Conservation (phyloP, 768 basidiomycete genomes). For the Tricholoma bakamatsutake region DNA sequence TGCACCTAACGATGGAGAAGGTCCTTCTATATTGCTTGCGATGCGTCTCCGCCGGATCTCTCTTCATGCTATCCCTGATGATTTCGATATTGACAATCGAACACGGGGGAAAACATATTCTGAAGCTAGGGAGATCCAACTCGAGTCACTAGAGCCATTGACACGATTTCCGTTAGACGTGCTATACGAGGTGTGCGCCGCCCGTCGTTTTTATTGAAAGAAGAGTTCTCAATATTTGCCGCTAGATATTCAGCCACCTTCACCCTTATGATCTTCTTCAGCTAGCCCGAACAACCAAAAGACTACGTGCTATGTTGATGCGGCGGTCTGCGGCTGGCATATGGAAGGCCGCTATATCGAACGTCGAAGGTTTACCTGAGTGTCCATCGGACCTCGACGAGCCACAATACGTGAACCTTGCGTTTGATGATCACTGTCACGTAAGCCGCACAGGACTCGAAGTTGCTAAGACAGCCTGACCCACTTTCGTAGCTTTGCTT, state of each 20-base stretch:
- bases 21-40: background rate
- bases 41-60: background rate
- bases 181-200: background rate
- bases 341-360: conserved; percentile 12
- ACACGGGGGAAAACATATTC: background rate
- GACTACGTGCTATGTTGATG: conserved; percentile 27
- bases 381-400: conserved; percentile 41
- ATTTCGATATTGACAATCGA: background rate
- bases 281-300: conserved; percentile 30
- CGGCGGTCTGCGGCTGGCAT: conserved; percentile 20
- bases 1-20: background rate
- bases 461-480: background rate
- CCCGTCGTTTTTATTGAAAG: background rate
- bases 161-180: background rate
- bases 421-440: conserved; percentile 39
- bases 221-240: background rate
- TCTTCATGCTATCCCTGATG: background rate
- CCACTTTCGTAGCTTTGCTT: conserved; percentile 16
- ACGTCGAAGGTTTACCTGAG: conserved; percentile 26
- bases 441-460: conserved; percentile 21
- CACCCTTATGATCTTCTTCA: conserved; percentile 29
- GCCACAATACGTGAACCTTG: conserved; percentile 38
- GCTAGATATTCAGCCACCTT: conserved; percentile 28
- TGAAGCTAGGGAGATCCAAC: background rate
- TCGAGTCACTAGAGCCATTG: background rate